A percentile compares a stretch with the other conserved stretches of the same genome.
These are phyloP conservation scores for Globisporangium megalacanthum DNA, from an alignment of 352 stramenopile genomes.

Conservation along the genomic window DNA sequence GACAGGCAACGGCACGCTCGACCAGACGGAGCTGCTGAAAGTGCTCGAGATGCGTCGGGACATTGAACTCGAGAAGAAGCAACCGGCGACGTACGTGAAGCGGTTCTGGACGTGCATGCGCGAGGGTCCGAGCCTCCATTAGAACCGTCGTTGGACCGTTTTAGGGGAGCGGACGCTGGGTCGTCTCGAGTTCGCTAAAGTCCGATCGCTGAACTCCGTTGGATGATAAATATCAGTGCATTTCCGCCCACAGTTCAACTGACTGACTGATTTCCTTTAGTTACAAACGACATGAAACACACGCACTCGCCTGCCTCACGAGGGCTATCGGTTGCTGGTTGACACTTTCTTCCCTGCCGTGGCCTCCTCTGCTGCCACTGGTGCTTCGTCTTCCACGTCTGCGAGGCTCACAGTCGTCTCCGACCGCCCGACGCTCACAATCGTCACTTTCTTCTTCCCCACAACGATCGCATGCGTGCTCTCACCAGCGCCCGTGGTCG, in stretches of 20 bases:
- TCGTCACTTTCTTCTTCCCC: conserved; percentile 31
- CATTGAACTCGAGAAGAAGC: conserved; percentile 39
- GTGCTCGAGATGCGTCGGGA: conserved; percentile 58
- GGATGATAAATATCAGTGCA: neutral
- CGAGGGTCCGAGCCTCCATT: conserved; percentile 7
- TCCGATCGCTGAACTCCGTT: neutral
- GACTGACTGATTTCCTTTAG: neutral
- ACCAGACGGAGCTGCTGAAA: conserved; percentile 62
- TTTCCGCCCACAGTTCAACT: neutral
- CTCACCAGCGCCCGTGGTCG: conserved; percentile 9
- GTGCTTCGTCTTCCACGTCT: neutral
- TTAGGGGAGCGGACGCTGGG: no score
- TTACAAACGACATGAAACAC: neutral
- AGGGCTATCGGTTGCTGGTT: conserved; percentile 5
- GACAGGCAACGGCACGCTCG: conserved; percentile 56
- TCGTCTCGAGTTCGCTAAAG: neutral
- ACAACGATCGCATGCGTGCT: conserved; percentile 25
- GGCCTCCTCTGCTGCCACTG: neutral
- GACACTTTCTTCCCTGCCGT: neutral
- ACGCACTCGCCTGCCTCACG: neutral
- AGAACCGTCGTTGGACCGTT: neutral
- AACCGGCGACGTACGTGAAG: conserved; percentile 11
- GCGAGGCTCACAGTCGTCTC: conserved; percentile 30
- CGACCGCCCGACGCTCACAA: conserved; percentile 33
- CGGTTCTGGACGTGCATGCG: conserved; percentile 15